phyloP scores from a whole-genome alignment of 345 rosid species.

The Corymbia maculata region DNA sequence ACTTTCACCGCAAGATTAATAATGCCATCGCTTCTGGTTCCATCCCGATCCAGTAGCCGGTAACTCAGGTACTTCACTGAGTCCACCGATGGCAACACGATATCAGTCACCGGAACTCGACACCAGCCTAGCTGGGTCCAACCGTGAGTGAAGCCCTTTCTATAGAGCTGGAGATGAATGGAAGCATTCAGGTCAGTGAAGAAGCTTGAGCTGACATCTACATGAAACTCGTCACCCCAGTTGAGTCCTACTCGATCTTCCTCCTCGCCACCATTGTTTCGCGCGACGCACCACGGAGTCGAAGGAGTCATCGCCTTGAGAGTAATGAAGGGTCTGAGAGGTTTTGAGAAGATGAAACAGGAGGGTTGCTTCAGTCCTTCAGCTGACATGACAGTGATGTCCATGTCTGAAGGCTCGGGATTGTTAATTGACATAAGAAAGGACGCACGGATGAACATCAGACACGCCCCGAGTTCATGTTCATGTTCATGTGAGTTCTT shows the following conservation, averaged over 20 bases:
- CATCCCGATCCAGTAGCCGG: conserved; percentile 30
- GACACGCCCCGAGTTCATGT: too few relatives aligned
- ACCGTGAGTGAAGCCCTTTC: conserved; percentile 23
- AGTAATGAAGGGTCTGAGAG: conserved; percentile 22
- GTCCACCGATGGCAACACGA: conserved; percentile 7
- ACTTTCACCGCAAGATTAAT: conserved; percentile 30
- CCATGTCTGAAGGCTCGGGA: conserved; percentile 6
- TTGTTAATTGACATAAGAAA: neutral
- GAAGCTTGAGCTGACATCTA: conserved; percentile 17
- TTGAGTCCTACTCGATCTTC: conserved; percentile 29
- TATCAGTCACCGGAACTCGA: conserved; percentile 28
- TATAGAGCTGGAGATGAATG: conserved; percentile 15
- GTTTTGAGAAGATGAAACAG: conserved; percentile 5
- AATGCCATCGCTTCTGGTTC: conserved; percentile 29
- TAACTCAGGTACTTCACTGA: conserved; percentile 27
- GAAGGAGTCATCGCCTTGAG: conserved; percentile 1
- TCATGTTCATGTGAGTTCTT: neutral
- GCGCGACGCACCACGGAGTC: neutral
- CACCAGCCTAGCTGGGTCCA: conserved; percentile 36
- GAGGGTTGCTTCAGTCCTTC: conserved; percentile 25
- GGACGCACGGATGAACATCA: neutral
- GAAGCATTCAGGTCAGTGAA: conserved; percentile 12
- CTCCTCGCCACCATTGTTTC: conserved; percentile 13
- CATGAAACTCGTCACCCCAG: conserved; percentile 43
- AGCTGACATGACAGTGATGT: conserved; percentile 31